These are phyloP conservation scores for Musa troglodytarum DNA, from an alignment of 176 grass and related monocot genomes.

Conservation along the genomic window DNA sequence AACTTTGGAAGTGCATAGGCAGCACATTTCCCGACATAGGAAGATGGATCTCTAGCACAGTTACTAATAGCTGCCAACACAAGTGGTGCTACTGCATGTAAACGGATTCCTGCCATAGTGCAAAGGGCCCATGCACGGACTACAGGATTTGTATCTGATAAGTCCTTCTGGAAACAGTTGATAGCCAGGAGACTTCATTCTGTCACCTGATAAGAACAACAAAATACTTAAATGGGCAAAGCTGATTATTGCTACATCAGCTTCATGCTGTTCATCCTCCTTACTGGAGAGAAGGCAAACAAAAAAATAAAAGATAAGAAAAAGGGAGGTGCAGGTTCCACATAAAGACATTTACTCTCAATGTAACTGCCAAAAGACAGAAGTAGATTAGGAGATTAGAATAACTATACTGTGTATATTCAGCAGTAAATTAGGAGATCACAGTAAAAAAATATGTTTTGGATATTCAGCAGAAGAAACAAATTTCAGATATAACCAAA, in stretches of 20 bases:
- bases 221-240: not conserved
- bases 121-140: constrained; percentile 88
- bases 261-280: not conserved
- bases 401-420: too few species aligned
- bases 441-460: too few species aligned
- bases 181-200: constrained; percentile 88
- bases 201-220: constrained; percentile 42
- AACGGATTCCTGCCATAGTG: constrained; percentile 78
- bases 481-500: too few species aligned
- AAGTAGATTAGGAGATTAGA: too few species aligned
- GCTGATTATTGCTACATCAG: not conserved
- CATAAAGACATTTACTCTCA: too few species aligned
- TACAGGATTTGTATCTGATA: constrained; percentile 85
- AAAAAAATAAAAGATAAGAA: not conserved
- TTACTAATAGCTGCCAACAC: constrained; percentile 62
- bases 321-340: not conserved
- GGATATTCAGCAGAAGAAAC: too few species aligned
- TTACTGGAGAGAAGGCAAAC: not conserved
- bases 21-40: constrained; percentile 87
- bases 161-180: constrained; percentile 95
- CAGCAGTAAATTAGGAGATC: too few species aligned
- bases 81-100: constrained; percentile 71
- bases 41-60: constrained; percentile 69
- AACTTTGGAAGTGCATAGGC: constrained; percentile 78
- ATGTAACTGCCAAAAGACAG: too few species aligned